Evolutionary conservation across 2,329 filamentous ascomycete species (phyloP), one percentile per base, ranked within the genome.

Genomic region (Macroventuria anomochaeta): DNA sequence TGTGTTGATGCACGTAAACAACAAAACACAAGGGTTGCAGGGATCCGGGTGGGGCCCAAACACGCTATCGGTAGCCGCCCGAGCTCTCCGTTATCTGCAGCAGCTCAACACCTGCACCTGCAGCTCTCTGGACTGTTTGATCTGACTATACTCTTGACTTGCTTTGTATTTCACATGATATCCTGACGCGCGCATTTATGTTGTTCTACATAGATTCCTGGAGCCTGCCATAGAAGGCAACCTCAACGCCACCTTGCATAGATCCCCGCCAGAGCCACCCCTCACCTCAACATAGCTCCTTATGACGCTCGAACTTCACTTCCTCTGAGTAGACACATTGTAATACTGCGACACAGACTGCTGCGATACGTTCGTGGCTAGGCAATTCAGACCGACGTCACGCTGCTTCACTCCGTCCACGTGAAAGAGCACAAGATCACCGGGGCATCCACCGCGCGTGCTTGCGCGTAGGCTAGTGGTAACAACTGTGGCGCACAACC

Each of bases 371-470:
- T 17, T 8, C 15, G 15, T 41, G 7, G 12, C 17, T 7, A 6
- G 11, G 4, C 2, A 13, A 7, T 7, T 5, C 21, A 10, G 17
- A 33, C 17, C 26, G 21, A 28, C 17, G 18, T 42, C 26, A 23
- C 23, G 47, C 42, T 32, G 53, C 36, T 34, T 21, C 31, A 21
- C 38, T 18, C 21, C 55, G 63, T 55, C 48, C 63, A 55, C 65
- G 68, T 70, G 69, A 61, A 64, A 58, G 55, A 58, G 62, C 67
- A 66, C 63, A 59, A 57, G 66, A 46, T 40, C 53, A 55, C 34
- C 25, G n/a, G n/a, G n/a, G n/a, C n/a, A n/a, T 18, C 33, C 33
- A 15, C 20, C 18, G 23, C 39, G 51, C 40, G 23, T 23, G 44
- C 46, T 37, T 33, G 18, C 21, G n/a, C 13, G 3, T 51, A 38